These are phyloP conservation scores for Platanthera zijinensis DNA, from an alignment of 106 monocot species.

Conservation along the genomic window DNA sequence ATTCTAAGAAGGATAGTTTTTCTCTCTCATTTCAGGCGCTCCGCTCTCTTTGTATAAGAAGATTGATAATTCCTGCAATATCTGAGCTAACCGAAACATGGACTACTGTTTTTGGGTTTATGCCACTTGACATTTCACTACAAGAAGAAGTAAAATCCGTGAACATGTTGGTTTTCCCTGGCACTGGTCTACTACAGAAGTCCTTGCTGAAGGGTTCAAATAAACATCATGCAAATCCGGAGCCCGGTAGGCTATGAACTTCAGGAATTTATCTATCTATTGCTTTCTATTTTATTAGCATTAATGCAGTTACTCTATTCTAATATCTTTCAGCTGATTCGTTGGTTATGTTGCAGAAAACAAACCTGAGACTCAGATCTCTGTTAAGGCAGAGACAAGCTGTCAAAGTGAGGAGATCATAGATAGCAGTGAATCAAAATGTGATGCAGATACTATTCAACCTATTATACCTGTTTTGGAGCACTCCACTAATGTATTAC, in stretches of 20 bases:
- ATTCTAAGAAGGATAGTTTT: neutral
- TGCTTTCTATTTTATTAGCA: neutral
- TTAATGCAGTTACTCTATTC: conserved; percentile 4
- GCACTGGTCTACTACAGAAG: conserved; percentile 68
- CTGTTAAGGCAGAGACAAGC: neutral
- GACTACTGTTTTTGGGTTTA: conserved; percentile 68
- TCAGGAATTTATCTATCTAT: neutral
- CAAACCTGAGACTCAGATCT: neutral
- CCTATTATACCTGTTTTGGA: conserved; percentile 5
- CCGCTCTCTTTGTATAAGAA: conserved; percentile 55
- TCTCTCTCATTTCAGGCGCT: conserved; percentile 46
- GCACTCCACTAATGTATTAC: neutral
- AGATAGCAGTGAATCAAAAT: neutral
- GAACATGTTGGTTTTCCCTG: conserved; percentile 81
- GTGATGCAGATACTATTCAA: neutral
- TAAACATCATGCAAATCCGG: conserved; percentile 7
- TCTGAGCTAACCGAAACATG: conserved; percentile 75
- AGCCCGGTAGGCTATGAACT: conserved; percentile 24
- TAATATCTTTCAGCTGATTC: neutral
- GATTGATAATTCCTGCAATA: conserved; percentile 88
- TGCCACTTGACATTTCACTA: conserved; percentile 42
- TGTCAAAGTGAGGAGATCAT: neutral
- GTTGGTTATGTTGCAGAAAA: conserved; percentile 2
- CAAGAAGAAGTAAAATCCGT: conserved; percentile 52
- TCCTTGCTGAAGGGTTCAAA: conserved; percentile 22